Evolutionary conservation across 768 basidiomycete species (phyloP).

Genomic region (Harrya chromipes): DNA sequence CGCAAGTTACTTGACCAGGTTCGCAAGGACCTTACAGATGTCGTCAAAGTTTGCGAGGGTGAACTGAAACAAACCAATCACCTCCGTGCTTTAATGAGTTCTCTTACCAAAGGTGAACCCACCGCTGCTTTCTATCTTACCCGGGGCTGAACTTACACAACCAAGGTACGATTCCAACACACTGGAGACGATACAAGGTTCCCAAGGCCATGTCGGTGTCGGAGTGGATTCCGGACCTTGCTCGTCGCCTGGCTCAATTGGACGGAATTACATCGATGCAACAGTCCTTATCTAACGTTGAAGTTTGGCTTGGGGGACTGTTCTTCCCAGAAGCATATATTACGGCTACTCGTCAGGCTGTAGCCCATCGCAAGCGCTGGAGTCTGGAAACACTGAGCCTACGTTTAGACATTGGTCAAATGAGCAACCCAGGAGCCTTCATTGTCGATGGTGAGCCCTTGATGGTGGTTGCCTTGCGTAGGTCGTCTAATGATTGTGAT

Average conservation of each 20-base stretch:
- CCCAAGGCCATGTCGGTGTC: constrained; percentile 76
- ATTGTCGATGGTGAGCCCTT: constrained; percentile 77
- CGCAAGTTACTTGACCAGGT: constrained; percentile 76
- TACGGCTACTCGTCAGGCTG: constrained; percentile 93
- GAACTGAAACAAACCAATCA: constrained; percentile 95
- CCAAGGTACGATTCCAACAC: constrained; percentile 79
- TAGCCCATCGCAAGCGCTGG: constrained; percentile 89
- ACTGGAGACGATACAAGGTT: constrained; percentile 91
- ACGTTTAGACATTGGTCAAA: constrained; percentile 76
- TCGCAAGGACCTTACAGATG: constrained; percentile 74
- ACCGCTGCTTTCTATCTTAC: neutral
- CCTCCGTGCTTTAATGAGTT: constrained; percentile 85
- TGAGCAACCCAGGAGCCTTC: constrained; percentile 76
- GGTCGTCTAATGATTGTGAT: constrained; percentile 7
- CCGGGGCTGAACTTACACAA: constrained; percentile 10
- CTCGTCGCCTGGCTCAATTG: constrained; percentile 79
- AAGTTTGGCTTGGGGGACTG: constrained; percentile 90
- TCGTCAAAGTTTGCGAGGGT: constrained; percentile 83
- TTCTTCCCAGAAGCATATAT: constrained; percentile 98
- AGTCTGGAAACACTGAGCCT: constrained; percentile 87
- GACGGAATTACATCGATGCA: constrained; percentile 53
- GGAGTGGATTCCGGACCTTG: constrained; percentile 82
- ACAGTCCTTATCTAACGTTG: constrained; percentile 62
- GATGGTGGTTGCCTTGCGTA: neutral
- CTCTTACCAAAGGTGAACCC: constrained; percentile 79